Evolutionary conservation across 257 asterid genomes (phyloP).

Genomic region (Solanum medicagineum): DNA sequence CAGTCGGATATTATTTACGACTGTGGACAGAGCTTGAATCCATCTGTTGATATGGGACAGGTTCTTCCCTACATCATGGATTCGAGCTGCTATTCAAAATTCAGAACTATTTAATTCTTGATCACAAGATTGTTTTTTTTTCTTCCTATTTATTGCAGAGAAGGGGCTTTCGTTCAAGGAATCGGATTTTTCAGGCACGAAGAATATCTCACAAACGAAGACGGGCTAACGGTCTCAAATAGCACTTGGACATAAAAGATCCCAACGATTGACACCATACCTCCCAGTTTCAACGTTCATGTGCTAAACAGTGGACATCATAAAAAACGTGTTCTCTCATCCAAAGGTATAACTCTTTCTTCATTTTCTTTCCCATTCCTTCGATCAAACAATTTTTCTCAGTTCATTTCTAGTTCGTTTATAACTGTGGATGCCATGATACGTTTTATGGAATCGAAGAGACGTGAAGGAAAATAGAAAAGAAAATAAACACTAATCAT

Average conservation of each 20-base stretch:
- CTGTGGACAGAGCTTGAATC: conserved; percentile 79
- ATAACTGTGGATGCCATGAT: not conserved
- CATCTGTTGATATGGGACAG: conserved; percentile 80
- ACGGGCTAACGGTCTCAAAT: conserved; percentile 43
- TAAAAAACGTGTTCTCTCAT: conserved; percentile 54
- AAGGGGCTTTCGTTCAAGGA: conserved; percentile 88
- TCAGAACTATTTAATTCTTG: not conserved
- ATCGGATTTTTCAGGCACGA: conserved; percentile 78
- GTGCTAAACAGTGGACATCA: conserved; percentile 57
- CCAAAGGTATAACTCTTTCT: conserved; percentile 40
- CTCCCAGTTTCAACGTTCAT: conserved; percentile 49
- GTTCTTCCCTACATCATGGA: conserved; percentile 2
- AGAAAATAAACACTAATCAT: not conserved
- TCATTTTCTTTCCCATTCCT: not conserved
- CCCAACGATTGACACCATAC: conserved; percentile 72
- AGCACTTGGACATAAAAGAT: conserved; percentile 77
- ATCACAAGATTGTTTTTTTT: not conserved
- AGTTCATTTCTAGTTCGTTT: not conserved
- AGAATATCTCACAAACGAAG: conserved; percentile 44
- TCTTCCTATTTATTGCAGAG: conserved; percentile 24
- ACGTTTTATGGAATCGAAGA: not conserved
- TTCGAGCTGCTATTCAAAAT: not conserved
- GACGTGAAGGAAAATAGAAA: too few species aligned
- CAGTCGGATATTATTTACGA: conserved; percentile 57
- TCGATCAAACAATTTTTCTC: not conserved